Conservation (phyloP, 2,329 filamentous ascomycete genomes). For the Fusarium sp. region DNA sequence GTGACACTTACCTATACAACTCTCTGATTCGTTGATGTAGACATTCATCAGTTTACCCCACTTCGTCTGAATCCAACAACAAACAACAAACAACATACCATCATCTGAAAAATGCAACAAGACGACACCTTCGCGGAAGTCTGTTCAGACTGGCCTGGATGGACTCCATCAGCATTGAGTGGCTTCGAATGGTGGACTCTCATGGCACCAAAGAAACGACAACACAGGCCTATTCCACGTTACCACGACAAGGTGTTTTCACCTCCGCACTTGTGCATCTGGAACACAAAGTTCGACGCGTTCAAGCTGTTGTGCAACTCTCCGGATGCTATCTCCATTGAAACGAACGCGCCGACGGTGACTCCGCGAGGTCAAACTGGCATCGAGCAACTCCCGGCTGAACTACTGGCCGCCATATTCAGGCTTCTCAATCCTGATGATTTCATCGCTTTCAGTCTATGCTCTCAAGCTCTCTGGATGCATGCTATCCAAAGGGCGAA, state of each 20-base stretch:
- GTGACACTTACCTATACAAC: neutral
- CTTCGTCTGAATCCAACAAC: neutral
- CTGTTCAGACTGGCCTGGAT: neutral
- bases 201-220: neutral
- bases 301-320: slow-evolving; percentile 17
- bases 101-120: neutral
- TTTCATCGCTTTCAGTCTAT: neutral
- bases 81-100: neutral
- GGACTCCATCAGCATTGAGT: neutral
- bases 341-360: fast-evolving
- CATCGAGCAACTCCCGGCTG: slow-evolving; percentile 2
- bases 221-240: neutral
- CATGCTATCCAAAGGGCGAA: neutral
- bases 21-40: neutral
- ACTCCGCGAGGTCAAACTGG: fast-evolving
- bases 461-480: slow-evolving; percentile 9
- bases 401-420: neutral
- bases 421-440: neutral
- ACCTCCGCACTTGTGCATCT: neutral
- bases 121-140: neutral
- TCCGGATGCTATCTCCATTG: neutral
- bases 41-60: neutral
- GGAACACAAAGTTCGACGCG: neutral
- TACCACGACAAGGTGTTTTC: neutral
- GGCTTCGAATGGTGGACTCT: neutral